phyloP scores from a whole-genome alignment of 441 rosid species.

The Pelargonium myrrhifolium region DNA sequence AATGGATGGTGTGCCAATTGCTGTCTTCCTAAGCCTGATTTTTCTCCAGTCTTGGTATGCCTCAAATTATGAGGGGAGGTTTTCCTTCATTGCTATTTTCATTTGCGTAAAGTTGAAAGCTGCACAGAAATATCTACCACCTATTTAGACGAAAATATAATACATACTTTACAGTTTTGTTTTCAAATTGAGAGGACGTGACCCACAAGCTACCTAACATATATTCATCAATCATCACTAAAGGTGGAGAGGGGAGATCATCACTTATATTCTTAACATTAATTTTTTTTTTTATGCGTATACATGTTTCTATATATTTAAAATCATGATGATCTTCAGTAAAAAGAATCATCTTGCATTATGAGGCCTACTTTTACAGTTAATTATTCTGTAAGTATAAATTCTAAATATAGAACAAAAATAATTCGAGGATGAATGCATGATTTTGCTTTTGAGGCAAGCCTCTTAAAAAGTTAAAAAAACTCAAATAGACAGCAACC shows the following conservation, averaged over 20 bases:
- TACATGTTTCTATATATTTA: neutral
- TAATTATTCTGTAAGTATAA: neutral
- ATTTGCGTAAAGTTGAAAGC: neutral
- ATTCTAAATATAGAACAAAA: neutral
- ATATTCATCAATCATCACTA: neutral
- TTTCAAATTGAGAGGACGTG: neutral
- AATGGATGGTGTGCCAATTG: slow-evolving; percentile 17
- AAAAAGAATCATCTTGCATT: neutral
- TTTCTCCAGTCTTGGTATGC: neutral
- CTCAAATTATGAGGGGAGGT: neutral
- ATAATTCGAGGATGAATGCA: neutral
- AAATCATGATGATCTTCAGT: neutral
- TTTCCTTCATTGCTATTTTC: neutral
- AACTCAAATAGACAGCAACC: neutral
- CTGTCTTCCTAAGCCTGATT: neutral
- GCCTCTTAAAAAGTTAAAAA: neutral
- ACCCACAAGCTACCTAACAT: slow-evolving; percentile 1
- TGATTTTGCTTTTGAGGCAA: neutral
- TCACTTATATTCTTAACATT: neutral
- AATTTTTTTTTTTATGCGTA: neutral
- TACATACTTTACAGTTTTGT: neutral
- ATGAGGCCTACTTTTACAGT: neutral
- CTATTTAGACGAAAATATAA: neutral
- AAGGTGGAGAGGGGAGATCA: neutral
- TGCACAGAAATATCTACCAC: neutral